phyloP scores from a whole-genome alignment of 805 yeast genomes.

The Yarrowia sp. region DNA sequence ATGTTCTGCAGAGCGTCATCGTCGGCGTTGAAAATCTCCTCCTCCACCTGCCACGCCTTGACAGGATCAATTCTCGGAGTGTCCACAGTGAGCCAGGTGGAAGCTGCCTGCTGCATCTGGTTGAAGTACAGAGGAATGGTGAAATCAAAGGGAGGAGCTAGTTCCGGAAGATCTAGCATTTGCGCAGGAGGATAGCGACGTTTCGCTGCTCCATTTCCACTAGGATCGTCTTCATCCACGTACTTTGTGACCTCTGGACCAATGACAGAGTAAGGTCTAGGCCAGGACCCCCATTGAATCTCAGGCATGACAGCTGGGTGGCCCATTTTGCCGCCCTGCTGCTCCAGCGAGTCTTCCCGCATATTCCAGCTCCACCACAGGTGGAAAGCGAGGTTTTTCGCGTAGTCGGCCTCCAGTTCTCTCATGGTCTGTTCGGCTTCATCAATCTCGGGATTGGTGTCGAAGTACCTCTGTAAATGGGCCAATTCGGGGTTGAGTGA shows the following conservation, averaged over 20 bases:
- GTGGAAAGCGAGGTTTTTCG: not conserved
- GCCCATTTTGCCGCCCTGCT: too few species aligned
- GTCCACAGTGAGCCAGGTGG: not conserved
- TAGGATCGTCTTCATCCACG: constrained; percentile 3
- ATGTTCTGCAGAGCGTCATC: not conserved
- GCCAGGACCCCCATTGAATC: not conserved
- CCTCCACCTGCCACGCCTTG: constrained; percentile 1
- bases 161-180: not conserved
- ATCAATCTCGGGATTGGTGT: not conserved
- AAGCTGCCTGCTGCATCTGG: not conserved
- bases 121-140: not conserved
- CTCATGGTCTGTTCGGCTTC: not conserved
- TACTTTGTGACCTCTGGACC: not conserved
- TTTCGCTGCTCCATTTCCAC: not conserved
- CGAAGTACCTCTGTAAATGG: not conserved
- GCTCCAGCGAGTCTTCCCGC: not conserved
- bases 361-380: not conserved
- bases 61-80: not conserved
- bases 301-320: not conserved
- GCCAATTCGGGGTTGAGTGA: not conserved
- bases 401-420: not conserved
- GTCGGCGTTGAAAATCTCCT: not conserved
- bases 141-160: not conserved
- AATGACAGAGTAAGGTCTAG: not conserved
- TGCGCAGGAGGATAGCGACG: too few species aligned